phyloP scores from a whole-genome alignment of 1,284 basidiomycete genomes.

The Melanopsichium pennsylvanicum region DNA sequence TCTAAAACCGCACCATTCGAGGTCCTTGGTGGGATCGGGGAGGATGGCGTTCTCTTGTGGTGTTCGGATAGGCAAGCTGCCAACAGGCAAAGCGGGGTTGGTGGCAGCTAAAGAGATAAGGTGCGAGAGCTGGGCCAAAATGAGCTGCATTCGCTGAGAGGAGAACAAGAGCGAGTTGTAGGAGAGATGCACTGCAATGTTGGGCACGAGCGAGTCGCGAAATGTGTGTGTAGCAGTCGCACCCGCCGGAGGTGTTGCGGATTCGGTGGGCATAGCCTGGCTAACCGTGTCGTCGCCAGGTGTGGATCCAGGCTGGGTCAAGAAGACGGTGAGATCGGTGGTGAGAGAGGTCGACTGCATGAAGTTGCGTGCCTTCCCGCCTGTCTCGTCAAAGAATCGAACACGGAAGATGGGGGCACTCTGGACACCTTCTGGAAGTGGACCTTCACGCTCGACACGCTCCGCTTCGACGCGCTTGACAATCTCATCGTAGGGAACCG shows the following conservation, averaged over 20 bases:
- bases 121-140: slow-evolving; percentile 85
- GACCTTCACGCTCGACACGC: slow-evolving; percentile 42
- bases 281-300: slow-evolving; percentile 37
- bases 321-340: slow-evolving; percentile 85
- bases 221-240: slow-evolving; percentile 26
- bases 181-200: slow-evolving; percentile 80
- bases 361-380: slow-evolving; percentile 69
- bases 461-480: slow-evolving; percentile 69
- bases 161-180: slow-evolving; percentile 97
- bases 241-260: slow-evolving; percentile 5
- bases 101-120: slow-evolving; percentile 77
- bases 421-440: slow-evolving; percentile 41
- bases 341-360: slow-evolving; percentile 72
- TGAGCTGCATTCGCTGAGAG: slow-evolving; percentile 76
- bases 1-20: slow-evolving; percentile 97
- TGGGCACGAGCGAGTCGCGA: slow-evolving; percentile 68
- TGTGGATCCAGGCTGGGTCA: slow-evolving; percentile 61
- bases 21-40: slow-evolving; percentile 83
- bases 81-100: slow-evolving; percentile 67
- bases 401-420: slow-evolving; percentile 80
- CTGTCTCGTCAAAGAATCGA: slow-evolving; percentile 93
- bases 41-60: slow-evolving; percentile 77
- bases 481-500: slow-evolving; percentile 82
- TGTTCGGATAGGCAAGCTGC: slow-evolving; percentile 66
- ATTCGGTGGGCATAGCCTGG: slow-evolving; percentile 8